phyloP scores from a whole-genome alignment of 805 yeast species.

The Yamadazyma laniorum region DNA sequence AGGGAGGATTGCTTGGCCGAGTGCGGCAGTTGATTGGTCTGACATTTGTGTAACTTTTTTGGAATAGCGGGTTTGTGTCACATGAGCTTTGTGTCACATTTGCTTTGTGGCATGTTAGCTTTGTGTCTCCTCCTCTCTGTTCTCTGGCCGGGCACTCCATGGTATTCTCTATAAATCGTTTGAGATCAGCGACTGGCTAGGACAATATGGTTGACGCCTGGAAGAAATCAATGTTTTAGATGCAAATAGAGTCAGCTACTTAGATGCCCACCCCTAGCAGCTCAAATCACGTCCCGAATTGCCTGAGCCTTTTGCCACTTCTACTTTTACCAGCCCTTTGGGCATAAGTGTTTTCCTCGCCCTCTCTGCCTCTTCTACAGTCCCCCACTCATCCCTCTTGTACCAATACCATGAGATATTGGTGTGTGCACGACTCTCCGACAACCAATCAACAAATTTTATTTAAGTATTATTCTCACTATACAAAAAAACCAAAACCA shows the following conservation, averaged over 20 bases:
- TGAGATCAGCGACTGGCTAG: too few species aligned
- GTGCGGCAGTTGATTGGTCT: neutral
- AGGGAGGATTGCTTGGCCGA: neutral
- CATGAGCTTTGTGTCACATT: neutral
- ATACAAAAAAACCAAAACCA: slow-evolving; percentile 1
- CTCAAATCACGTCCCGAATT: too few species aligned
- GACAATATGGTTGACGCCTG: slow-evolving; percentile 1
- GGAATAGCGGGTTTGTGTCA: neutral
- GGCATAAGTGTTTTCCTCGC: too few species aligned
- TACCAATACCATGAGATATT: neutral
- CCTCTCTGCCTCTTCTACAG: too few species aligned
- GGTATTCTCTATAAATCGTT: too few species aligned
- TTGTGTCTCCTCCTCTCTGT: too few species aligned
- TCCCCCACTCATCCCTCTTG: too few species aligned
- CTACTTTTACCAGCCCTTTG: too few species aligned
- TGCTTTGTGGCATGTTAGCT: too few species aligned
- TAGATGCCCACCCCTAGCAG: too few species aligned
- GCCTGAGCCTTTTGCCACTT: too few species aligned
- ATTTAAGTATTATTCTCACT: slow-evolving; percentile 11
- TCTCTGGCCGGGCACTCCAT: too few species aligned
- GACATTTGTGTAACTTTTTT: neutral
- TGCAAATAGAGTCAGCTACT: slow-evolving; percentile 1
- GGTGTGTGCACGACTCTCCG: neutral
- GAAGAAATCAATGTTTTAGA: neutral
- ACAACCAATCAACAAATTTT: slow-evolving; percentile 16